Evolutionary conservation across 2,329 filamentous ascomycete species (phyloP), one percentile per base, ranked within the genome.

Genomic region (Claviceps sp.): DNA sequence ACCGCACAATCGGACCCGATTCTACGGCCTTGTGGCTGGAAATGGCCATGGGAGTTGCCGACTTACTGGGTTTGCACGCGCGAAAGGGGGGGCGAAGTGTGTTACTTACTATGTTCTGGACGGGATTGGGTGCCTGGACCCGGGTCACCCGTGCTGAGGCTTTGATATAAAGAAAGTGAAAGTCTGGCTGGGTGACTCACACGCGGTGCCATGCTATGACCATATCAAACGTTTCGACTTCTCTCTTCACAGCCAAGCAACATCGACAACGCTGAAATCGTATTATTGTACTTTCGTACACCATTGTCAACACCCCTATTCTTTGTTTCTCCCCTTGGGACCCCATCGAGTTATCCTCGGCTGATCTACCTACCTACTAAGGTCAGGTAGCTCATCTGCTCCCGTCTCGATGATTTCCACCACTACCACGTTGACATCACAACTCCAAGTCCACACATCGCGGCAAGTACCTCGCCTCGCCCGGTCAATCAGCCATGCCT

Each of bases 351-450:
- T 22, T 20, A 13, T 11, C 11, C 18, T 20, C 18, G 7, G 13
- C 14, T 22, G 18, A 5, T n/a, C 41, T 13, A 9, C 11, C 20
- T 34, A 43, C 22, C 20, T 26, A 44, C 3, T 7, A 8, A 6
- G 20, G 16, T 26, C 18, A 26, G 6, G 11, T 16, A n/a, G 42
- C 42, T 13, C 18, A 40, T 22, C 47, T 38, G 37, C 3, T 48
- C 20, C 8, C 5, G n/a, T 24, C 48, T 44, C 50, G 44, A 65
- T 66, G 63, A 58, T 64, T 45, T 62, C 63, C 42, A 58, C 58
- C 20, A 58, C 61, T 46, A 60, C 58, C 2, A 50, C 55, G 6
- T 58, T 45, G 22, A 45, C 57, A 48, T 43, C 56, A 9, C 48
- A 51, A 5, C 22, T 58, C 11, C 49, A 54, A 24, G 13, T 43